These are phyloP conservation scores for Lonicera japonica DNA, from an alignment of 129 eudicot species.

Conservation along the genomic window DNA sequence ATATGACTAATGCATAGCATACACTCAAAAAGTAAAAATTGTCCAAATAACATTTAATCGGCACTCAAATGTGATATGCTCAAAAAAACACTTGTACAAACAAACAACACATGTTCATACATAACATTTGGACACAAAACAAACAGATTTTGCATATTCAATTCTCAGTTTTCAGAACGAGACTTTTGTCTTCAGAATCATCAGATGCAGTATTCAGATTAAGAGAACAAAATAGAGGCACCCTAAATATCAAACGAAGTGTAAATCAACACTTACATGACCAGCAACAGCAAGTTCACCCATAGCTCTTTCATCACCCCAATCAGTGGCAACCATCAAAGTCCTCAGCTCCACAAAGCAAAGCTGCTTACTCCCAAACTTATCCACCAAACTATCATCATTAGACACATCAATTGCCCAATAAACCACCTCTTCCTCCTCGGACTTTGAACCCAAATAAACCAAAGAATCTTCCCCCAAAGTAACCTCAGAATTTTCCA, in stretches of 20 bases:
- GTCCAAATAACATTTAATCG: no score
- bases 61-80: no score
- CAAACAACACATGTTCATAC: neutral
- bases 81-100: neutral
- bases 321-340: slow-evolving; percentile 97
- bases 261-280: slow-evolving; percentile 45
- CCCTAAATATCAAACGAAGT: no score
- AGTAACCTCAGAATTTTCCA: slow-evolving; percentile 50
- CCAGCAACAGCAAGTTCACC: slow-evolving; percentile 88
- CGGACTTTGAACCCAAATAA: slow-evolving; percentile 61
- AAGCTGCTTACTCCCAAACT: slow-evolving; percentile 35
- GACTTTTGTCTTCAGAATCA: no score
- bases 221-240: no score
- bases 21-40: no score
- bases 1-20: no score
- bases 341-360: slow-evolving; percentile 90
- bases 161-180: no score
- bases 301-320: slow-evolving; percentile 68
- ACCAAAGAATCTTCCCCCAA: slow-evolving; percentile 58
- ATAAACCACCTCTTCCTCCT: slow-evolving; percentile 56
- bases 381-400: slow-evolving; percentile 46
- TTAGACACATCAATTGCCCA: slow-evolving; percentile 87
- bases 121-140: no score
- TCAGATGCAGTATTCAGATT: neutral
- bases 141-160: no score